phyloP scores from a whole-genome alignment of 768 basidiomycete species.

The Rhizopogon vulgaris region DNA sequence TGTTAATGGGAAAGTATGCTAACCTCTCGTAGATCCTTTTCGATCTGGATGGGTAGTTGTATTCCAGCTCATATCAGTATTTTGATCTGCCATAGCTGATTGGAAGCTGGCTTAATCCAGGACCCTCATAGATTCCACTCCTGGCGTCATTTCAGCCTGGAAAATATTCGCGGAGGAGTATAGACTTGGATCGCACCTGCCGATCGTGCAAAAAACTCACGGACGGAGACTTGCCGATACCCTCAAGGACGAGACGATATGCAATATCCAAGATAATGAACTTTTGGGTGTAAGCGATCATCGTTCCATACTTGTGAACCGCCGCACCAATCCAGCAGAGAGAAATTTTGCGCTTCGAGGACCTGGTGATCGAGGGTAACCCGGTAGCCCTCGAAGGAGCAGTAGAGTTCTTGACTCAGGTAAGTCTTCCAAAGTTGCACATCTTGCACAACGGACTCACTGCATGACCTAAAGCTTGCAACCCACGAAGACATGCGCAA shows the following conservation, averaged over 20 bases:
- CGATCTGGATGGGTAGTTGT: slow-evolving; percentile 59
- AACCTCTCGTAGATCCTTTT: slow-evolving; percentile 47
- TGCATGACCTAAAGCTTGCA: slow-evolving; percentile 13
- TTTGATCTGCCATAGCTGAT: neutral
- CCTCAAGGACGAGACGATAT: slow-evolving; percentile 49
- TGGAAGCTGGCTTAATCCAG: slow-evolving; percentile 25
- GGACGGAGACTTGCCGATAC: slow-evolving; percentile 76
- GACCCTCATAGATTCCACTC: slow-evolving; percentile 77
- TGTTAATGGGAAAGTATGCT: neutral
- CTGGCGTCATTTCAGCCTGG: slow-evolving; percentile 79
- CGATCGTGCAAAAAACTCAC: slow-evolving; percentile 57
- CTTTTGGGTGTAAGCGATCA: slow-evolving; percentile 45
- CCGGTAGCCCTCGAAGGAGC: slow-evolving; percentile 67
- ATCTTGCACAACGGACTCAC: neutral
- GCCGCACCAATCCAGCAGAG: slow-evolving; percentile 28
- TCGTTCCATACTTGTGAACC: neutral
- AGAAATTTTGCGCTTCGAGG: slow-evolving; percentile 74
- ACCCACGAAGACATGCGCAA: slow-evolving; percentile 11
- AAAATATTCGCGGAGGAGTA: slow-evolving; percentile 61
- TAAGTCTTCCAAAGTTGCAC: slow-evolving; percentile 18
- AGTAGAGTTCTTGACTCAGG: slow-evolving; percentile 46
- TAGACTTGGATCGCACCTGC: slow-evolving; percentile 40
- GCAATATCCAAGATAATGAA: slow-evolving; percentile 51
- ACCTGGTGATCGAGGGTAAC: slow-evolving; percentile 55
- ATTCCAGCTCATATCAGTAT: neutral